Evolutionary conservation across 352 stramenopile species (phyloP).

Genomic region (Phytophthora sp.): DNA sequence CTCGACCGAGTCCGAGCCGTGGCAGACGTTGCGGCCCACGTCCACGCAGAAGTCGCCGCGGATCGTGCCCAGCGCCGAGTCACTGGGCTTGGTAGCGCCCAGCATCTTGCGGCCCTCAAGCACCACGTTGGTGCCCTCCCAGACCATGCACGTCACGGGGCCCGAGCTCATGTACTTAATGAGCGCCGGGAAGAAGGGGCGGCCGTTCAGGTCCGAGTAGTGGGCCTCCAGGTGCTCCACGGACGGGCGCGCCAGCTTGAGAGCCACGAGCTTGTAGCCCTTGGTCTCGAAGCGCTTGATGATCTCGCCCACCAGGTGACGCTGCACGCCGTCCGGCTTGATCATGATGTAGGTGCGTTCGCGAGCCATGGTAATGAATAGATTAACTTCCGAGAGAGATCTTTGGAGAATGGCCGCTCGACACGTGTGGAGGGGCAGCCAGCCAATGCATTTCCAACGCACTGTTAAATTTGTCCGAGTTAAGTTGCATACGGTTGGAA

Average conservation of each 20-base stretch:
- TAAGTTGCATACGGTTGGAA: no score
- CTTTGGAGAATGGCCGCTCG: constrained; percentile 30
- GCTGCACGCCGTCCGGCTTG: constrained; percentile 95
- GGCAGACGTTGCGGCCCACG: constrained; percentile 92
- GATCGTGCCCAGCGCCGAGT: constrained; percentile 93
- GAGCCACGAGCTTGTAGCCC: constrained; percentile 94
- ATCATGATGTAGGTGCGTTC: constrained; percentile 96
- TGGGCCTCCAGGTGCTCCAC: constrained; percentile 92
- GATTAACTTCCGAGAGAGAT: constrained; percentile 29
- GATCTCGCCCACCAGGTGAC: constrained; percentile 93
- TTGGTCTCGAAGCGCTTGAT: constrained; percentile 96
- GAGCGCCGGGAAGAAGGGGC: constrained; percentile 93
- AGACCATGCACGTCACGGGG: constrained; percentile 96
- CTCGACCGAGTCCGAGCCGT: constrained; percentile 96
- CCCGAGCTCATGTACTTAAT: constrained; percentile 93
- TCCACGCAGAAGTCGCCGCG: constrained; percentile 94
- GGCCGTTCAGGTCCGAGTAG: constrained; percentile 92
- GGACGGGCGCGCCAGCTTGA: constrained; percentile 94
- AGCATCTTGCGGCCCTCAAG: constrained; percentile 95
- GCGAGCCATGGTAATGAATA: constrained; percentile 77
- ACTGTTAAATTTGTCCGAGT: no score
- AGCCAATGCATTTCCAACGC: no score
- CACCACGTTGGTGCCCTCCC: constrained; percentile 94
- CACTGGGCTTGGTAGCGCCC: constrained; percentile 93
- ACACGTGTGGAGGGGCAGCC: constrained; percentile 28